Evolutionary conservation across 345 rosid species (phyloP), one percentile per base, ranked within the genome.

Genomic region (Heritiera fomes): DNA sequence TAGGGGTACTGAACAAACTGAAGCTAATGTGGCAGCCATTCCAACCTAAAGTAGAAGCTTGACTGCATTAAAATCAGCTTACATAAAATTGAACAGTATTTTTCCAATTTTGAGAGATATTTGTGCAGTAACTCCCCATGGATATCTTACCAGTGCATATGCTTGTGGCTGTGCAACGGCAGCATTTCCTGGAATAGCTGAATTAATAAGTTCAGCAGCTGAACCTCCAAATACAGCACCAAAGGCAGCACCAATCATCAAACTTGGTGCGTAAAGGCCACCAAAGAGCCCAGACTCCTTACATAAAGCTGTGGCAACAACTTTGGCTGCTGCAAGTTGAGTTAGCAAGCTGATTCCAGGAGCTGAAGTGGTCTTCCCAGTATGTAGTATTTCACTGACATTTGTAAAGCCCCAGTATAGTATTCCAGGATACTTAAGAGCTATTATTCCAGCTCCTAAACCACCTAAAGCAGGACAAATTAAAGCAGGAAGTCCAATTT

Each of bases 101-200:
- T 13, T 23, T 32, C 60, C 68, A 65, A 65, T 52, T 46, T 97
- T 97, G 88, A 78, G 34, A 77, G 30, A 14, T 8, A 23, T 9
- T 93, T 32, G 30, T 1, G 7, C 49, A 41, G 58, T 34, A 49
- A 30, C 46, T 50, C 52, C 46, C 8, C 3, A 65, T 53, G 81
- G 68, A 75, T 75, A 81, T 58, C 60, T 73, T 90, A 96, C 99
- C 99, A 96, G 85, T 49, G 98, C 99, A 82, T 96, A 96, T 75
- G 99, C 99, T 86, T 94, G 99, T 65, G 99, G 99, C 88, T 96
- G 92, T 43, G 98, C 98, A 74, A 96, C 93, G 70, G 99, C 94
- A 83, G 93, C 96, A 88, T 94, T 92, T 80, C 99, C 97, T 46
- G 99, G 98, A 88, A 96, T 91, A 62, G 98, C 94, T 78, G 89